A percentile compares a stretch with the other conserved stretches of the same genome.
These are phyloP conservation scores for Aureobasidium namibiae DNA, from an alignment of 2,329 filamentous ascomycete genomes.

Conservation along the genomic window DNA sequence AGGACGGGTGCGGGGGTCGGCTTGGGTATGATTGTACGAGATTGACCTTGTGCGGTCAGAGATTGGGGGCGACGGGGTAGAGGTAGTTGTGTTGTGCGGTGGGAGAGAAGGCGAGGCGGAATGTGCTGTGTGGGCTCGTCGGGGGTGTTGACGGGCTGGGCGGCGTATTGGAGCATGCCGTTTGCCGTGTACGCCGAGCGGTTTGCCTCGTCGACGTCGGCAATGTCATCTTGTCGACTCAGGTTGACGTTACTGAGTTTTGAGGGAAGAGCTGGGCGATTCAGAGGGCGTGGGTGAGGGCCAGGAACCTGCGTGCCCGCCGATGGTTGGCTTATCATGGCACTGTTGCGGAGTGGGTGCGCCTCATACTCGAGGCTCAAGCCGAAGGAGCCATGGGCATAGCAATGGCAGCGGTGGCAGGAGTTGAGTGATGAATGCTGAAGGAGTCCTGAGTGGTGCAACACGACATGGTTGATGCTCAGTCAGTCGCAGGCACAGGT, in stretches of 20 bases:
- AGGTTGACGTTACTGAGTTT: conserved; percentile 26
- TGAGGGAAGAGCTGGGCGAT: conserved; percentile 22
- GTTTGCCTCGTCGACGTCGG: conserved; percentile 18
- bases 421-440: background rate
- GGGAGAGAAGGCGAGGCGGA: conserved; percentile 3
- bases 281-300: conserved; percentile 10
- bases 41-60: background rate
- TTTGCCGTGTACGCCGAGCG: conserved; percentile 8
- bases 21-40: background rate
- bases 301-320: conserved; percentile 15
- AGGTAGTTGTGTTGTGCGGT: conserved; percentile 3
- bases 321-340: conserved; percentile 17
- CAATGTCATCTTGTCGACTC: conserved; percentile 20
- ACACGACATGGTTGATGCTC: conserved; percentile 2
- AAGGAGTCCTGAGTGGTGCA: background rate
- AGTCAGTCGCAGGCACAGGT: background rate
- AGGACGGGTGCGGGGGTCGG: background rate
- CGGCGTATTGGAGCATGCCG: conserved; percentile 8
- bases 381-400: background rate
- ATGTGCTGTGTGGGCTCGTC: background rate
- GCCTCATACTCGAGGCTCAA: conserved; percentile 5
- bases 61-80: conserved; percentile 8
- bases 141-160: background rate
- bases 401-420: background rate
- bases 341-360: conserved; percentile 4